phyloP scores from a whole-genome alignment of 257 asterid genomes.

The Primulina eburnea region DNA sequence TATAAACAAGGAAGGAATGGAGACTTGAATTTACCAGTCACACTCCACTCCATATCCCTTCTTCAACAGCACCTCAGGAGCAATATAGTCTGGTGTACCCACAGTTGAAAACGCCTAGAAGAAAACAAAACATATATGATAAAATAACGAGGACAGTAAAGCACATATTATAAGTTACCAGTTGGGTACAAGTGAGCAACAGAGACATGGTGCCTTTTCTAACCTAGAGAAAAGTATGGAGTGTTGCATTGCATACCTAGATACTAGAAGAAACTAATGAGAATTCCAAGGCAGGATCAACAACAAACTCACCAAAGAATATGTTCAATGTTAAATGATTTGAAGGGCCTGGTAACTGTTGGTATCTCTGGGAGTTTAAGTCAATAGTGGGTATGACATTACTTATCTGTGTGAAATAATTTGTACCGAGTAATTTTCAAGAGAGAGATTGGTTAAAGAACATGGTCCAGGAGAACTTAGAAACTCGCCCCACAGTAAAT shows the following conservation, averaged over 20 bases:
- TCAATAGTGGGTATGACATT: not conserved
- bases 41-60: slow-evolving; percentile 98
- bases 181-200: slow-evolving; percentile 1
- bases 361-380: not conserved
- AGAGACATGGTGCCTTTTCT: slow-evolving; percentile 1
- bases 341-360: not conserved
- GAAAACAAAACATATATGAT: slow-evolving; percentile 26
- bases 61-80: slow-evolving; percentile 96
- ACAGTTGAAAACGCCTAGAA: slow-evolving; percentile 95
- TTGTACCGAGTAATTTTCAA: no score
- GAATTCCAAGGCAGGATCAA: not conserved
- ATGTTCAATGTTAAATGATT: no score
- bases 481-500: no score
- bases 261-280: slow-evolving; percentile 3
- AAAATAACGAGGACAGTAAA: slow-evolving; percentile 15
- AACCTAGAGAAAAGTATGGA: not conserved
- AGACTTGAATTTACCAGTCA: slow-evolving; percentile 73
- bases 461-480: no score
- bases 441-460: no score
- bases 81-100: slow-evolving; percentile 98
- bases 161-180: slow-evolving; percentile 2
- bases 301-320: not conserved
- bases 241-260: slow-evolving; percentile 5
- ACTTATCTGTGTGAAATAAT: no score
- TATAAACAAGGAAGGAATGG: slow-evolving; percentile 3